Evolutionary conservation across 169 alveolate genomes (phyloP).

Genomic region (Toxoplasma gondii): DNA sequence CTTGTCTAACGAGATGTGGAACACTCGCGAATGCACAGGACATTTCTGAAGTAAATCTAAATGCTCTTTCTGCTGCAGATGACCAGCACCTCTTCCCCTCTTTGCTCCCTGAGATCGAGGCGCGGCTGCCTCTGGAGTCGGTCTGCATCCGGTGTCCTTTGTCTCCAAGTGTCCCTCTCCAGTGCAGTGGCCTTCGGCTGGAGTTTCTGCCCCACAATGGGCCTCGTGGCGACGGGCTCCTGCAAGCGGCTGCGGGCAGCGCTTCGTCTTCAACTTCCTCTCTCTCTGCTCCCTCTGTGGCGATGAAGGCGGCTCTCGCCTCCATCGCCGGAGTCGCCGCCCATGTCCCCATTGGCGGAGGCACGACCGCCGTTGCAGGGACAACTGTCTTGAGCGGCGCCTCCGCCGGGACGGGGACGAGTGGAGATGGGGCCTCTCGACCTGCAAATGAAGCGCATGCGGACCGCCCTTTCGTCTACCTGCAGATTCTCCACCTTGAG

Average conservation of each 20-base stretch:
- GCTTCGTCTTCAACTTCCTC: neutral
- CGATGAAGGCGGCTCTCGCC: constrained; percentile 8
- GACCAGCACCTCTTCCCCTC: constrained; percentile 46
- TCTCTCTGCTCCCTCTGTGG: constrained; percentile 14
- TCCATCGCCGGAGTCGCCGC: constrained; percentile 38
- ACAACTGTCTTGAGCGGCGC: neutral
- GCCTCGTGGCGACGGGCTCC: neutral
- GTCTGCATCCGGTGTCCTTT: constrained; percentile 8
- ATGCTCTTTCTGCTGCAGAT: constrained; percentile 10
- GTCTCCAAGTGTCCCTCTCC: constrained; percentile 3
- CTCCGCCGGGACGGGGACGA: neutral
- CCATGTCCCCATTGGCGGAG: constrained; percentile 14
- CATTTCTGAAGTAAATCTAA: no score
- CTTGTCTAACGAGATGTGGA: no score
- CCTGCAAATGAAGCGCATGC: neutral
- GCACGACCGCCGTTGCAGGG: neutral
- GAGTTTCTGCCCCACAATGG: neutral
- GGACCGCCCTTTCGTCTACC: neutral
- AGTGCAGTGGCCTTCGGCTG: constrained; percentile 18
- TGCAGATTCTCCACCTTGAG: constrained; percentile 41
- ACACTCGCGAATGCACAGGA: no score
- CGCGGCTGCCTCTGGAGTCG: constrained; percentile 58
- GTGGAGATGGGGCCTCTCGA: neutral
- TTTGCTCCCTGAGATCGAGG: constrained; percentile 42
- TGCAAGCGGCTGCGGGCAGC: neutral